Evolutionary conservation across 306 rosid species (phyloP).

Genomic region (Castanopsis chinensis): DNA sequence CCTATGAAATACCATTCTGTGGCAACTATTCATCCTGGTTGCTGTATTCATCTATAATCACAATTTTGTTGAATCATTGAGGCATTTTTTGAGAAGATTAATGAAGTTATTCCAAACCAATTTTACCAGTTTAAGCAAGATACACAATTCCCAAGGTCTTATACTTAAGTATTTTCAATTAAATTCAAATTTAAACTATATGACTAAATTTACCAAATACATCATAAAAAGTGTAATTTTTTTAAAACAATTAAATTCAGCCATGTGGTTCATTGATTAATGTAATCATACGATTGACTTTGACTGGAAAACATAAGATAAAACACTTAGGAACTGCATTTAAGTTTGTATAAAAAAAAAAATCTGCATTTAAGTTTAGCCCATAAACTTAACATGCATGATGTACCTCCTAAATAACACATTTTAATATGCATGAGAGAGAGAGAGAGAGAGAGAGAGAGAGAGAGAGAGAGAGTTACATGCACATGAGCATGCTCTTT

Average conservation of each 20-base stretch:
- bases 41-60: background rate
- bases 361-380: no score
- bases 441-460: background rate
- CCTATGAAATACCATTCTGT: background rate
- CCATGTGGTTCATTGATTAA: no score
- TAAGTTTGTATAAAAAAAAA: no score
- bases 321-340: no score
- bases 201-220: no score
- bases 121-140: background rate
- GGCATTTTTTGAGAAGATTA: background rate
- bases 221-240: no score
- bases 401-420: background rate
- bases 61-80: background rate
- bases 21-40: background rate
- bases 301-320: no score
- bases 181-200: no score
- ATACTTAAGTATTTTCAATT: no score
- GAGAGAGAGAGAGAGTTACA: constrained; percentile 26
- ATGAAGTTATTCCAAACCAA: background rate
- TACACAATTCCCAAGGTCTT: background rate
- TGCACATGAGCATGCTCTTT: constrained; percentile 17
- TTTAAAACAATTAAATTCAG: no score
- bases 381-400: no score
- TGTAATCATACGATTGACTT: no score
- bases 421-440: background rate